Evolutionary conservation across 2,329 filamentous ascomycete genomes (phyloP), one percentile per base, ranked within the genome.

Genomic region (Botryosphaeria dothidea): DNA sequence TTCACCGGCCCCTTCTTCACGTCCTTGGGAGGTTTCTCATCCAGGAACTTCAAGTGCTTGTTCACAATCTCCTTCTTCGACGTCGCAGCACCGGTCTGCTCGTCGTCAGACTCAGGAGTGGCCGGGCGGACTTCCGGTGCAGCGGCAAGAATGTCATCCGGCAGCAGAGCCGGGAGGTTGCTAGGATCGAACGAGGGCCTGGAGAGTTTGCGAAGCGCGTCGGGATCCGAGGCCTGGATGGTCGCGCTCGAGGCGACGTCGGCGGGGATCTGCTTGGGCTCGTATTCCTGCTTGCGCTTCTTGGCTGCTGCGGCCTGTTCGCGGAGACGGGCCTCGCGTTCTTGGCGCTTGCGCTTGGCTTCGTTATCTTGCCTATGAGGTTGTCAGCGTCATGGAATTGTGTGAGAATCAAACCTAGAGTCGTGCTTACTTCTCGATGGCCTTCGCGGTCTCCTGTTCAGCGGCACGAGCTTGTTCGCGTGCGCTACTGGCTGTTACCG

Each of bases 71-170:
- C 80, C 5, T 78, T 74, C 41, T 72, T 46, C 17, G 77, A 72
- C 58, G n/a, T n/a, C n/a, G 78, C 75, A 36, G 49, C 43, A 29
- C 73, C 71, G 0, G 68, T 75, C n/a, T 77, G 72, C 23, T 72
- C 71, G 0, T 51, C 48, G 9, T 67, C 65, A 3, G 73, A 73
- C 1, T 81, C 80, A 4, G 80, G 81, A 0, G 80, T 83, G 2
- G 80, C 80, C 4, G 81, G 79, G 25, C 81, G 77, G 9, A 72
- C 71, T 31, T 77, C 74, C 23, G 81, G 81, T 27, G 80, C 79
- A 15, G 79, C 78, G 58, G 81, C 81, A 56, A 86, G 72, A 46
- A 86, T 80, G 25, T 83, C 81, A 60, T 81, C 79, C 4, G 84
- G 84, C 36, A 86, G 80, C 23, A 85, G 77, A 43, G 78, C 79